Base-by-base conservation (phyloP, 495 filamentous ascomycete genomes). In the Aspergillus conjunctus region DNA sequence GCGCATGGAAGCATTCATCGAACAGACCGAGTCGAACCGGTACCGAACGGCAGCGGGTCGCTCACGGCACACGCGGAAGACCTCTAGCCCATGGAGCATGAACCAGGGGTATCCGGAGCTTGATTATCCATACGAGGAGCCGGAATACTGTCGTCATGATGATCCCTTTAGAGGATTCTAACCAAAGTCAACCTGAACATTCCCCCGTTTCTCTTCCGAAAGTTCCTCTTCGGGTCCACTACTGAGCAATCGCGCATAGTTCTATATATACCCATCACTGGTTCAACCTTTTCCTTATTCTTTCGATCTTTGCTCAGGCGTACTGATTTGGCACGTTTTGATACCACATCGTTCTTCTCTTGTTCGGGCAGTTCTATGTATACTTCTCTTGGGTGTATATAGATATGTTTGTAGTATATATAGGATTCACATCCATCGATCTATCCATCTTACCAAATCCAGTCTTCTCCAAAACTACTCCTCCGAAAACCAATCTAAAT, bases 1-100 rank as follows among this genome's bases (percentile, higher is more conserved):
- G 43, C 86, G 94, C 31, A 98, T 98, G 94, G 94, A 98, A 72
- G 94, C 94, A 0, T 98, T 98, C 51, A 79, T 80, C 32, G 76
- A 78, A 56, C 73, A 70, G 37, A 71, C 76, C 5, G 72, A 76
- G 4, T 67, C 71, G 21, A 74, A 70, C 59, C 72, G 73, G 30
- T 62, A 69, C 26, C 68, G 69, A 18, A 33, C 46, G 18, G 57
- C 61, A 8, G 22, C 55, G 4, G 46, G 54, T 10, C 68, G 68
- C 21, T 22, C 60, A 15, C 66, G 71, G 49, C 74, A 77, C 57
- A 54, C 46, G 1, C 59, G 72, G 39, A 79, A 79, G 59, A 54
- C 66, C 26, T 78, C 72, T 8, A 77, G 70, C 56, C 70, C 73
- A 18, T 78, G 72, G 73, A 74, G 71, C 63, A 62, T 69, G 20